Evolutionary conservation across 2,329 filamentous ascomycete species (phyloP), one percentile per base, ranked within the genome.

Genomic region (Aspergillus viridinutans): DNA sequence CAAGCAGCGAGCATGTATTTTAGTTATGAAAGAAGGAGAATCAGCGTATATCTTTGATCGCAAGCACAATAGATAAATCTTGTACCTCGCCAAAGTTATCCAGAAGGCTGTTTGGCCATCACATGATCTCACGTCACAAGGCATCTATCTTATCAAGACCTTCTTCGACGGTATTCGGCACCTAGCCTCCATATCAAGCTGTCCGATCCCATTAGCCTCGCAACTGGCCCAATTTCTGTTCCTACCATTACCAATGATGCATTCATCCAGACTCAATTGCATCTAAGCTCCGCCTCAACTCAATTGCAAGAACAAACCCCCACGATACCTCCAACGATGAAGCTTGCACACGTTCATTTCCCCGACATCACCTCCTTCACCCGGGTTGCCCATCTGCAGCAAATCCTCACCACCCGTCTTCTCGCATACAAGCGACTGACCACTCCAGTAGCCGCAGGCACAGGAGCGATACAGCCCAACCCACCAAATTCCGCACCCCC

Each of bases 311-410:
- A 23, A 21, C 6, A 32, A 43, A 23, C 17, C 25, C 4, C 23
- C 25, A 3, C 25, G 42, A 28, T 28, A 42, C n/a, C 28, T 10
- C 14, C 40, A 50, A 50, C 49, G 4, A 83, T 84, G 80, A 75
- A 76, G 64, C 79, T 87, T 65, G 78, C 79, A n/a, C 85, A 88
- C 71, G 76, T 88, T 60, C 83, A 84, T 65, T 74, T 88, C 56
- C 80, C 79, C 3, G 69, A 73, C 58, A 72, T 81, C 53, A 80
- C 81, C 10, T 75, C 81, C 48, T 89, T 88, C 68, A 67, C 72
- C 14, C 77, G 77, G 23, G 84, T 84, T 54, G 76, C 83, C 43
- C 63, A 65, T 26, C 72, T 89, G 54, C 86, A 89, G 76, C 76
- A 82, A 62, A 70, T 71, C 48, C 76, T 88, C 56, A 83, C 85